Base-by-base conservation (phyloP, 73 alveolate genomes). In the Breviolum minutum region DNA sequence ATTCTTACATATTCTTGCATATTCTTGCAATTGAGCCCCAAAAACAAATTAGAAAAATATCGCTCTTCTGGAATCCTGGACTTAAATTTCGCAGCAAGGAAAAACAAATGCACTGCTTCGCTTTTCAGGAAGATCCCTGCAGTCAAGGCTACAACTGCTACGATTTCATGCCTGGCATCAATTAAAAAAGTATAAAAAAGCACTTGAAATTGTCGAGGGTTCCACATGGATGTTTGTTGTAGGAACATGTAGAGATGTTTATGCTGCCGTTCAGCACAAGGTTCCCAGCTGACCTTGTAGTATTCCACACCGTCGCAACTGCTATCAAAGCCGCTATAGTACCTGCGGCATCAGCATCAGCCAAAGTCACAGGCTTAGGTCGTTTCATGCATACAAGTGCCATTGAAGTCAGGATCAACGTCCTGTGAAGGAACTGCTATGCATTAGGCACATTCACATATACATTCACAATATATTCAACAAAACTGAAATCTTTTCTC, bases 231-330 rank as follows among this genome's bases (percentile, higher is more conserved):
- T 40, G 0, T 40, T 40, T 40, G 54, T 40, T 3, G 54, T 40
- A 40, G 54, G 5, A 3, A 0, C 54, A 40, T 40, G 54, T 40
- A 40, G 54, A 40, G 54, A 40, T 40, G n/a, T 1, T 73, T 24
- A 13, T 73, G 83, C 40, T 73, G n/a, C 48, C 16, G 83, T 7
- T 32, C 32, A 10, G 14, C 32, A 14, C 1, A 73, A 73, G 32
- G 13, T 30, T 81, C 48, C 69, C 63, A 19, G 69, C 14, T 30
- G 63, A 24, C 97, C 97, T 90, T 90, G 32, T 48, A 61, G 77
- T 90, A 90, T 29, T 90, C 97, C 97, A 90, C 97, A 13, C 97
- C 97, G 48, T 90, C 97, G n/a, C 26, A 19, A 12, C 40, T n/a
- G n/a, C 14, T 11, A 62, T 48, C 63, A 81, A 90, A 90, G 66